Evolutionary conservation across 2,329 filamentous ascomycete genomes (phyloP).

Genomic region (Ambrosiella beaveri): DNA sequence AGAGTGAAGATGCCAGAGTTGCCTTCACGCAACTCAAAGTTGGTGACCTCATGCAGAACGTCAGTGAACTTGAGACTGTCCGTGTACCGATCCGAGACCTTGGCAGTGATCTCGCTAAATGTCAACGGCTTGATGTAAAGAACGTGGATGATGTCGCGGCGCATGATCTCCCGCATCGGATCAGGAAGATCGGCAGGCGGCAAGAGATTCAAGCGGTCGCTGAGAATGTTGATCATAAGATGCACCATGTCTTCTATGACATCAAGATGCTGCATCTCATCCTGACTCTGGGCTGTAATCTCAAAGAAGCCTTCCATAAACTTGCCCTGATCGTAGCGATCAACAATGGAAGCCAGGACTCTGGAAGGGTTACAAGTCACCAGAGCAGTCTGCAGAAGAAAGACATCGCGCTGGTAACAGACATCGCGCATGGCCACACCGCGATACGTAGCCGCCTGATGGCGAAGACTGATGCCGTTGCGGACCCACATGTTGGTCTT

Average conservation of each 20-base stretch:
- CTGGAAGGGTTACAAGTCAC: conserved; percentile 70
- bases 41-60: conserved; percentile 73
- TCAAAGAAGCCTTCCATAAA: conserved; percentile 79
- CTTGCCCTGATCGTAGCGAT: conserved; percentile 72
- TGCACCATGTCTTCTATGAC: conserved; percentile 93
- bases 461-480: conserved; percentile 86
- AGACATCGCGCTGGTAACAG: conserved; percentile 85
- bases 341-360: conserved; percentile 75
- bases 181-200: conserved; percentile 42
- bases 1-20: conserved; percentile 92
- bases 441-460: conserved; percentile 87
- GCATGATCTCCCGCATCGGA: conserved; percentile 53
- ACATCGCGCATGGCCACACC: conserved; percentile 81
- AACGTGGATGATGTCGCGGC: conserved; percentile 80
- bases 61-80: conserved; percentile 78
- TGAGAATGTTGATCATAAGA: conserved; percentile 75
- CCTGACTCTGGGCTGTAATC: conserved; percentile 53
- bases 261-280: conserved; percentile 77
- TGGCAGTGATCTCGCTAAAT: conserved; percentile 76
- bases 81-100: conserved; percentile 74
- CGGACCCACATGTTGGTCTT: conserved; percentile 97
- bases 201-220: conserved; percentile 68
- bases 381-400: conserved; percentile 78
- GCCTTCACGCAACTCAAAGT: conserved; percentile 76
- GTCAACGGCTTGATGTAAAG: conserved; percentile 92